Conservation (phyloP, 2,329 filamentous ascomycete genomes). For the Colletotrichum salicis region DNA sequence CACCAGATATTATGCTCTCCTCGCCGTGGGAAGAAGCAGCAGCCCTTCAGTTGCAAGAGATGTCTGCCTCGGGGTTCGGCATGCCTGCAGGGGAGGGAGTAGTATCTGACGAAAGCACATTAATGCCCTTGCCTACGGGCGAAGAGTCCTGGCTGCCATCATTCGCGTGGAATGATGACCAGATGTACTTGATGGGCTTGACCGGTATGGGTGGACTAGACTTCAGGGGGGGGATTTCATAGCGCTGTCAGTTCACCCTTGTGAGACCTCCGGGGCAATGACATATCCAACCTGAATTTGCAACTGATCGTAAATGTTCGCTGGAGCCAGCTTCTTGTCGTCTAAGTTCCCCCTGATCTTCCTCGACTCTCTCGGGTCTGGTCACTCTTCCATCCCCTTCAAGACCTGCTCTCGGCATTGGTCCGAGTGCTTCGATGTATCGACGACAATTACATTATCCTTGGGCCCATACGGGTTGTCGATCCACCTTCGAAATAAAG, state of each 20-base stretch:
- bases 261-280: background rate
- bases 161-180: constrained; percentile 37
- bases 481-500: constrained; percentile 44
- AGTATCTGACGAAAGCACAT: background rate
- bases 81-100: background rate
- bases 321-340: too few species aligned
- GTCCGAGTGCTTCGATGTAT: constrained; percentile 10
- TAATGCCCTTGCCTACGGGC: background rate
- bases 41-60: constrained; percentile 9
- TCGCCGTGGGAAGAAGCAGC: constrained; percentile 18
- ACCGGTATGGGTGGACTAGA: constrained; percentile 40
- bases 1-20: background rate
- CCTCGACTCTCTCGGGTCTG: too few species aligned
- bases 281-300: background rate
- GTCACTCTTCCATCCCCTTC: background rate
- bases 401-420: background rate
- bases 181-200: constrained; percentile 40
- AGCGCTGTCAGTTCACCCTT: background rate
- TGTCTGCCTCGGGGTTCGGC: background rate
- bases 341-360: background rate
- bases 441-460: constrained; percentile 39
- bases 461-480: constrained; percentile 44
- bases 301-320: background rate
- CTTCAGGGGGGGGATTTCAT: constrained; percentile 35
- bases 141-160: constrained; percentile 25